phyloP scores from a whole-genome alignment of 2,329 filamentous ascomycete species.

The Lachnellula arida region DNA sequence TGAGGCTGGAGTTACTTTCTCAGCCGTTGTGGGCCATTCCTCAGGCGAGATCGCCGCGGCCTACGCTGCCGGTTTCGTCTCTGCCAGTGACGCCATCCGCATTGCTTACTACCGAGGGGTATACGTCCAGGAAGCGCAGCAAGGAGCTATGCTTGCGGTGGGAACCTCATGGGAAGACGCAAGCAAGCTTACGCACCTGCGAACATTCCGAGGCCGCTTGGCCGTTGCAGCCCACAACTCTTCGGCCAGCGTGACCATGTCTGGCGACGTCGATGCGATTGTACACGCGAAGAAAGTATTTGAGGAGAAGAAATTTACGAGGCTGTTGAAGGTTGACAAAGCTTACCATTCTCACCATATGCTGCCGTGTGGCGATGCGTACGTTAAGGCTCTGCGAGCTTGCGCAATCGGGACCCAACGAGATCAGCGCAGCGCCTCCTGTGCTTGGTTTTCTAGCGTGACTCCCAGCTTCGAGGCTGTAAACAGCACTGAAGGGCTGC shows the following conservation, averaged over 20 bases:
- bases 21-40: conserved; percentile 39
- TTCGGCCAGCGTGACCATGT: conserved; percentile 20
- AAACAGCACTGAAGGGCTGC: neutral
- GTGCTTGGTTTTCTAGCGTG: conserved; percentile 22
- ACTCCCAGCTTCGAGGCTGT: neutral
- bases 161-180: conserved; percentile 7
- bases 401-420: too few species aligned
- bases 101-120: conserved; percentile 10
- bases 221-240: conserved; percentile 27
- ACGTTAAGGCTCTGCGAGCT: too few species aligned
- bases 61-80: conserved; percentile 34
- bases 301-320: conserved; percentile 13
- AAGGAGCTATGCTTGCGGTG: conserved; percentile 9
- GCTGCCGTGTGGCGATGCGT: conserved; percentile 16
- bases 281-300: conserved; percentile 5
- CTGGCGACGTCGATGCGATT: conserved; percentile 23
- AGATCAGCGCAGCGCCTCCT: too few species aligned
- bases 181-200: conserved; percentile 2
- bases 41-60: conserved; percentile 25
- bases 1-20: conserved; percentile 36
- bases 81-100: conserved; percentile 27
- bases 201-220: neutral
- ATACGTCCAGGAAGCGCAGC: too few species aligned
- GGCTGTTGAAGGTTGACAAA: conserved; percentile 19
- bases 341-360: conserved; percentile 26